Evolutionary conservation across 2,329 filamentous ascomycete genomes (phyloP).

Genomic region (Aspergillus brasiliensis): DNA sequence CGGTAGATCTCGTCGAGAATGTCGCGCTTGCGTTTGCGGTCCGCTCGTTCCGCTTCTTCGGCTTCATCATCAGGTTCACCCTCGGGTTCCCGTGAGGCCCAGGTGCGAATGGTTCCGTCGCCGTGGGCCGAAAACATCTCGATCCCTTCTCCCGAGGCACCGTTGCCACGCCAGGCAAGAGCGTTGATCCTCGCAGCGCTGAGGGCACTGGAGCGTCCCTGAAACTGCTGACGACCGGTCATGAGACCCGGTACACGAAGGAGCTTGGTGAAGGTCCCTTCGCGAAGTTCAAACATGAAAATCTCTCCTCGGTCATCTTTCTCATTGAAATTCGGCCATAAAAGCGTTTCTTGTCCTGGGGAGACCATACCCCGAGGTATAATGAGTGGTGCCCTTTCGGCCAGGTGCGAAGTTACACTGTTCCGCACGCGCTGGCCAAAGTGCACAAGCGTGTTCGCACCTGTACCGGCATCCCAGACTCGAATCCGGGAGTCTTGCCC

Average conservation of each 20-base stretch:
- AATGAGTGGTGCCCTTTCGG: conserved; percentile 63
- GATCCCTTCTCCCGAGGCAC: conserved; percentile 57
- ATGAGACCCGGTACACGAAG: conserved; percentile 65
- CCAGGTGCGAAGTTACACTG: conserved; percentile 57
- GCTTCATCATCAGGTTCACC: conserved; percentile 46
- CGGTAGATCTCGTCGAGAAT: conserved; percentile 78
- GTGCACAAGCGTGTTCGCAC: conserved; percentile 83
- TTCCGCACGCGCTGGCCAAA: conserved; percentile 85
- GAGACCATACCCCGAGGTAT: conserved; percentile 62
- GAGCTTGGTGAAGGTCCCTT: conserved; percentile 71
- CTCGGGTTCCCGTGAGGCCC: conserved; percentile 65
- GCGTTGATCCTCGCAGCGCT: conserved; percentile 68
- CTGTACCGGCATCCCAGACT: conserved; percentile 80
- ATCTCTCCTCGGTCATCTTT: conserved; percentile 69
- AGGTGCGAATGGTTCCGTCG: conserved; percentile 80
- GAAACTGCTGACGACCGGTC: conserved; percentile 40
- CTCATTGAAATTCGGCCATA: conserved; percentile 77
- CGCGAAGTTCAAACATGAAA: conserved; percentile 74
- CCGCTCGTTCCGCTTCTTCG: conserved; percentile 53
- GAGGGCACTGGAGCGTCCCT: conserved; percentile 47
- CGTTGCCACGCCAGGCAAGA: conserved; percentile 73
- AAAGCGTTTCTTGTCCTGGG: conserved; percentile 65
- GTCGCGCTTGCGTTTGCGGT: conserved; percentile 70
- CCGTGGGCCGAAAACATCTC: conserved; percentile 81
- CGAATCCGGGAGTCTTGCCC: conserved; percentile 83